Evolutionary conservation across 108 stramenopile genomes (phyloP).

Genomic region (Pseudonitzschia pungens): DNA sequence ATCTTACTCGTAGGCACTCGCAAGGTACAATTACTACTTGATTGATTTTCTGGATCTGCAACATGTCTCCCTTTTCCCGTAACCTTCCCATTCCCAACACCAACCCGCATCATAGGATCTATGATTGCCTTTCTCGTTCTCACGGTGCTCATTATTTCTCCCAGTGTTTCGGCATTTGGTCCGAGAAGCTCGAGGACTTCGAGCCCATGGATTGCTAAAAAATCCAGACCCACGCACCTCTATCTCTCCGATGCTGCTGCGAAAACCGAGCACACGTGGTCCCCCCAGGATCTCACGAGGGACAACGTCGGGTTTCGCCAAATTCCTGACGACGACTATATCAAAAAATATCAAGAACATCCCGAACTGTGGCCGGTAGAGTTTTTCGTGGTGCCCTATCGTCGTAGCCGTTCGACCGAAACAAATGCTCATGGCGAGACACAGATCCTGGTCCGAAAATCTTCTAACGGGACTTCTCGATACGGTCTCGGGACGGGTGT

Average conservation of each 20-base stretch:
- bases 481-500: slow-evolving; percentile 42
- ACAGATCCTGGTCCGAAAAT: slow-evolving; percentile 34
- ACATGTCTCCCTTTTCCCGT: too few species aligned
- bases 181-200: background rate
- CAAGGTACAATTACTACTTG: too few species aligned
- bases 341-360: slow-evolving; percentile 36
- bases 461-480: slow-evolving; percentile 42
- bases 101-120: background rate
- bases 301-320: slow-evolving; percentile 25
- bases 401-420: background rate
- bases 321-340: slow-evolving; percentile 39
- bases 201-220: background rate
- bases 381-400: slow-evolving; percentile 39
- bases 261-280: slow-evolving; percentile 9
- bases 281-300: slow-evolving; percentile 33
- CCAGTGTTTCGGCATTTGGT: background rate
- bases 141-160: background rate
- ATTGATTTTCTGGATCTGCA: too few species aligned
- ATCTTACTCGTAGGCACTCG: too few species aligned
- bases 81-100: too few species aligned
- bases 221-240: background rate
- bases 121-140: background rate
- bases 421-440: background rate
- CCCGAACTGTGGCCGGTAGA: slow-evolving; percentile 45
- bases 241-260: background rate